Evolutionary conservation across 139 green algal genomes (phyloP).

Genomic region (Picochlorum sp.): DNA sequence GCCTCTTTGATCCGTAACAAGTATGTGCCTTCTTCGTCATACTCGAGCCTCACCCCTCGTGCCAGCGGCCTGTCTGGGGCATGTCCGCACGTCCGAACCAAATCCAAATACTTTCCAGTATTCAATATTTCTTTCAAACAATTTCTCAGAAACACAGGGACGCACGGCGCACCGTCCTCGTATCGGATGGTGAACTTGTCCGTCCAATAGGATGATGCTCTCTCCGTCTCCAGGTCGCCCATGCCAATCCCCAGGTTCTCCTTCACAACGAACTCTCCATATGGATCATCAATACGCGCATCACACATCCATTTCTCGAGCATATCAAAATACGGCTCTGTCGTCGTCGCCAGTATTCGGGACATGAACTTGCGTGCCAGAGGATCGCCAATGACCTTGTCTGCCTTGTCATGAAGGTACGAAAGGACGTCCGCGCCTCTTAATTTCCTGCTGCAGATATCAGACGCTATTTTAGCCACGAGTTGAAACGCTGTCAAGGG

Average conservation of each 20-base stretch:
- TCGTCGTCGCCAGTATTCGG: slow-evolving; percentile 56
- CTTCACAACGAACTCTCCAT: slow-evolving; percentile 83
- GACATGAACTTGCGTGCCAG: slow-evolving; percentile 40
- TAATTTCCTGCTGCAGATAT: slow-evolving; percentile 27
- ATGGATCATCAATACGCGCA: slow-evolving; percentile 74
- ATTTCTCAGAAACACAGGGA: slow-evolving; percentile 60
- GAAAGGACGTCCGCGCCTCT: slow-evolving; percentile 56
- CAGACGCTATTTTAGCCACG: slow-evolving; percentile 52
- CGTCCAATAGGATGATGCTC: slow-evolving; percentile 61
- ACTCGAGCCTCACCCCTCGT: slow-evolving; percentile 34
- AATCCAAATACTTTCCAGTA: slow-evolving; percentile 88
- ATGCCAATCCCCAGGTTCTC: slow-evolving; percentile 33
- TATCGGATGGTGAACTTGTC: slow-evolving; percentile 58
- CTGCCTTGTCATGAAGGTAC: slow-evolving; percentile 42
- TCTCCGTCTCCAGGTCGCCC: slow-evolving; percentile 29
- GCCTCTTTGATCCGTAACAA: slow-evolving; percentile 36
- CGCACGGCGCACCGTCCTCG: slow-evolving; percentile 29
- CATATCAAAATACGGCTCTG: slow-evolving; percentile 67
- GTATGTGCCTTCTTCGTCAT: slow-evolving; percentile 34
- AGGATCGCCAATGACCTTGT: slow-evolving; percentile 40
- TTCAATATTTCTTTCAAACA: slow-evolving; percentile 39
- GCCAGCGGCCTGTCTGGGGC: slow-evolving; percentile 30
- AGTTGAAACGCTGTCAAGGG: slow-evolving; percentile 53
- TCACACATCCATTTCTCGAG: slow-evolving; percentile 75
- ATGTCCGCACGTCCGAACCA: slow-evolving; percentile 63